Conservation (phyloP, 805 yeast genomes). For the Lachancea sp. region DNA sequence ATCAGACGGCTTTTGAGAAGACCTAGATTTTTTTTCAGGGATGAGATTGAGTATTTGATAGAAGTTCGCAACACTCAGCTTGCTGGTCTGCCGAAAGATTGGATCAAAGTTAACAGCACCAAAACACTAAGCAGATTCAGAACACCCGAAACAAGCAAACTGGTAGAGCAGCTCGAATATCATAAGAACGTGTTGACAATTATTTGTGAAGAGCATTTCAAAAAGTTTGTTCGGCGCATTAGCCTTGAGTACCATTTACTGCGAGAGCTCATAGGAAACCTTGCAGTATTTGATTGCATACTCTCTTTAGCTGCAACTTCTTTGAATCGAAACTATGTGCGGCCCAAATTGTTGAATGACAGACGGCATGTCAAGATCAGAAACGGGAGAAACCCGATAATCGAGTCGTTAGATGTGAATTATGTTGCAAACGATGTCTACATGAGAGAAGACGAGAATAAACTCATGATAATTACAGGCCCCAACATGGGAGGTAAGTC, state of each 20-base stretch:
- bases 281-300: conserved; percentile 61
- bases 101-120: conserved; percentile 73
- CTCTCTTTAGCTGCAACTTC: conserved; percentile 61
- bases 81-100: conserved; percentile 57
- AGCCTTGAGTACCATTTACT: conserved; percentile 35
- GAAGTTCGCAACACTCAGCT: conserved; percentile 62
- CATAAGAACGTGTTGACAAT: conserved; percentile 44
- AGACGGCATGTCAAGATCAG: conserved; percentile 43
- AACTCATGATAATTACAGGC: conserved; percentile 68
- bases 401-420: conserved; percentile 42
- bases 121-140: conserved; percentile 64
- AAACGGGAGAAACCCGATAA: conserved; percentile 62
- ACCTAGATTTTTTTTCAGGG: conserved; percentile 52
- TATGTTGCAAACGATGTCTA: conserved; percentile 64
- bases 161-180: conserved; percentile 52
- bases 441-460: conserved; percentile 41
- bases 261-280: conserved; percentile 38
- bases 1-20: conserved; percentile 45
- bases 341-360: conserved; percentile 45
- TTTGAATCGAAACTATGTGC: conserved; percentile 38
- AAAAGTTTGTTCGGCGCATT: conserved; percentile 34
- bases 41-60: conserved; percentile 64
- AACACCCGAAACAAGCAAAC: conserved; percentile 48
- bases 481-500: conserved; percentile 90
- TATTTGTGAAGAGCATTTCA: conserved; percentile 25